Conservation (phyloP, 2,329 filamentous ascomycete genomes). For the Stylonectria norvegica region DNA sequence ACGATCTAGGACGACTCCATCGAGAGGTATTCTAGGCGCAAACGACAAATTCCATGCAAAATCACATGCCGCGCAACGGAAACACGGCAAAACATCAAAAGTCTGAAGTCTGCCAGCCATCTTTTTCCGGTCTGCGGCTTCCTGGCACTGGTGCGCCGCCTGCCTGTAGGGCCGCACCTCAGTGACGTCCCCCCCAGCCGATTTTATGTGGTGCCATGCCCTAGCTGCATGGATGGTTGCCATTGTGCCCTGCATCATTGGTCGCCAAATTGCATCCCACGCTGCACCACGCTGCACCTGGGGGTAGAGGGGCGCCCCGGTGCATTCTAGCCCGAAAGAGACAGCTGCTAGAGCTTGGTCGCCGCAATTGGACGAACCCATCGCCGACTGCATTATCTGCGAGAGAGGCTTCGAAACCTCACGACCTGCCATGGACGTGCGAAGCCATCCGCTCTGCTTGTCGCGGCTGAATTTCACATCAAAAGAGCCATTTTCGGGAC, state of each 20-base stretch:
- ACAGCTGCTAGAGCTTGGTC: conserved; percentile 21
- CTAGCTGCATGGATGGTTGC: conserved; percentile 26
- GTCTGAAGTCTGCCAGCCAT: conserved; percentile 8
- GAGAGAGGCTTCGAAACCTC: conserved; percentile 5
- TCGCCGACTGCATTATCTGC: conserved; percentile 9
- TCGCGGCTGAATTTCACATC: neutral
- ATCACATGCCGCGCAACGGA: conserved; percentile 11
- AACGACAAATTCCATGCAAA: too few relatives aligned
- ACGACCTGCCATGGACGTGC: neutral
- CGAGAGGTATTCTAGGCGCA: too few relatives aligned
- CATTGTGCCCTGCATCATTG: conserved; percentile 24
- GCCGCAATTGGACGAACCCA: conserved; percentile 14
- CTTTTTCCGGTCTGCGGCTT: conserved; percentile 11
- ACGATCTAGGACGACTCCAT: too few relatives aligned
- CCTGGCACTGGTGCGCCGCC: conserved; percentile 17
- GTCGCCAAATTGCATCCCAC: conserved; percentile 18
- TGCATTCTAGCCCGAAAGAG: conserved; percentile 18
- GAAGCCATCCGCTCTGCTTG: neutral
- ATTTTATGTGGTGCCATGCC: conserved; percentile 18
- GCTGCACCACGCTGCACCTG: conserved; percentile 14
- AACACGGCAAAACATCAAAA: conserved; percentile 7
- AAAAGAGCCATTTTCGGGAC: conserved; percentile 9
- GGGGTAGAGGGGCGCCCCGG: conserved; percentile 14
- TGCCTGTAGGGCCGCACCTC: conserved; percentile 18
- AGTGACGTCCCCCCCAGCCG: conserved; percentile 23